Base-by-base conservation (phyloP, 2,329 filamentous ascomycete species). In the Apiospora malaysiana region DNA sequence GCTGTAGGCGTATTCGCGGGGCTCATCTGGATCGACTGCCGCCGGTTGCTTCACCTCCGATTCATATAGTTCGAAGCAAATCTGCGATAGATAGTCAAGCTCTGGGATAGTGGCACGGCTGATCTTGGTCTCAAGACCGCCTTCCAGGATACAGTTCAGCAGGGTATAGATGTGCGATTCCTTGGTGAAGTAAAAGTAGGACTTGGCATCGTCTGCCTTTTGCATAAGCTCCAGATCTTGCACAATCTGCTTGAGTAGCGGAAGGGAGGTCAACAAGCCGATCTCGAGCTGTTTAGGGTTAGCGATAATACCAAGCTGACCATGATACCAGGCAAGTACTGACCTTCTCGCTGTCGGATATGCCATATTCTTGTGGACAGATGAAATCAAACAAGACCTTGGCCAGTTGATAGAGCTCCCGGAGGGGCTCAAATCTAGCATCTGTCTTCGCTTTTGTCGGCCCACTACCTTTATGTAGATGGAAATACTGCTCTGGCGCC, bases 101-200 rank as follows among this genome's bases (percentile, higher is more conserved):
- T 99, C 96, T 0, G 96, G 96, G 74, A 99, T 99, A 51, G 94
- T 94, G 77, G 94, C 95, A 47, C 97, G 92, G 76, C 94, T 93
- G 78, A 99, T 98, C 84, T 99, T 99, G 32, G 95, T 98, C 79
- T 97, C 93, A 74, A 99, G 93, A 42, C 96, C 97, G 72, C 97
- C 96, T 81, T 99, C 96, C 37, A 99, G 89, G 76, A 99, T 98
- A 81, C 95, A 98, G 81, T 99, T 99, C 71, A 99, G 89, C 6
- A 99, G 88, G 6, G 96, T 99, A 84, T 99, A 99, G 74, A 99
- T 98, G 81, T 99, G 96, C 0, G 94, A 97, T 82, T 99, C 96
- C 82, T 99, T 99, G 74, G 96, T 99, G 82, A 99, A 99, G 84
- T 99, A 99, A 83, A 98, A 94, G 85, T 98, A 98, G 1, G 93